Conservation (phyloP, 345 rosid species). For the Eucalyptus dawsonii region DNA sequence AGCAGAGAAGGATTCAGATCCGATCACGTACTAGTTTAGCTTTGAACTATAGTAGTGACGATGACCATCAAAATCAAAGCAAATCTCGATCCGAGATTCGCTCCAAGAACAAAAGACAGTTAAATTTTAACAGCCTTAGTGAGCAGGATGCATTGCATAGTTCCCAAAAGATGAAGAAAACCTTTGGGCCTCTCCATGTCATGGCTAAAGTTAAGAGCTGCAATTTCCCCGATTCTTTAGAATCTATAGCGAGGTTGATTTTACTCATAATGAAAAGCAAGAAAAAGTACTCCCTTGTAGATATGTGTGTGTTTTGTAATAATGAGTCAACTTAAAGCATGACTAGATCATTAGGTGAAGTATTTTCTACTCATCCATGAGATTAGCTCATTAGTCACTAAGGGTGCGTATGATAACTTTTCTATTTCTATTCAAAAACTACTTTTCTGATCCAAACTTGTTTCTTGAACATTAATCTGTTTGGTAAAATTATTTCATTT, state of each 20-base stretch:
- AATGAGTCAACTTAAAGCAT: neutral
- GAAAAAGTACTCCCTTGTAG: neutral
- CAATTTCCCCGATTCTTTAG: neutral
- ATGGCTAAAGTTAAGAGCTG: neutral
- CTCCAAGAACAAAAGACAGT: neutral
- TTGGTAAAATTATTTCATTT: too few relatives aligned
- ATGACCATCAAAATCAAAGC: neutral
- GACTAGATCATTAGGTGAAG: neutral
- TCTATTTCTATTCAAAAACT: too few relatives aligned
- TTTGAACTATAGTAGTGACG: neutral
- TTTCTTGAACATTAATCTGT: too few relatives aligned
- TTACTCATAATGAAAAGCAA: neutral
- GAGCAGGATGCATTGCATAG: neutral
- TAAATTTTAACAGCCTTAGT: neutral
- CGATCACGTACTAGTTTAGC: neutral
- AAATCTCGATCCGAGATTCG: neutral
- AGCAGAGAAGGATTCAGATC: neutral
- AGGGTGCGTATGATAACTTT: fast-evolving
- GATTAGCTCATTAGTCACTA: neutral
- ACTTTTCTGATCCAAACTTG: too few relatives aligned
- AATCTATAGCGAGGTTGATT: neutral
- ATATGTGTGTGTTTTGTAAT: neutral
- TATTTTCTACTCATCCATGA: neutral
- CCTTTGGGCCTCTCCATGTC: neutral
- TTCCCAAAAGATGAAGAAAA: neutral